Base-by-base conservation (phyloP, 169 alveolate species). In the Babesia caballi region DNA sequence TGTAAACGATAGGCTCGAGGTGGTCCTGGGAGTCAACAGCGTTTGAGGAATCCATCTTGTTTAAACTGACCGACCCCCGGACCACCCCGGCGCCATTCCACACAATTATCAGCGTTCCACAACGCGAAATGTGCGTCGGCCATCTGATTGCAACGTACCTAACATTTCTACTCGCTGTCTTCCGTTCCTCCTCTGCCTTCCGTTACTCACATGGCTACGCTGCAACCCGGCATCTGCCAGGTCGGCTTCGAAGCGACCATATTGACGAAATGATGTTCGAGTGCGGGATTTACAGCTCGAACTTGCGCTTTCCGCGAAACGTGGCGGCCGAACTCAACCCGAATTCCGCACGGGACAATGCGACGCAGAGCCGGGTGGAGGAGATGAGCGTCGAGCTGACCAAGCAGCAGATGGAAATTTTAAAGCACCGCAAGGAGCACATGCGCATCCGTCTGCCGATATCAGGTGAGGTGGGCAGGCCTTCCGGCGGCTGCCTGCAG, bases 201-300 rank as follows among this genome's bases (percentile, higher is more conserved):
- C 65, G 66, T 41, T 12, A 51, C 36, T 15, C 19, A 11, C 32
- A 41, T 30, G 58, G 66, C 12, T 57, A 5, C 49, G 50, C 57
- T 7, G 6, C 42, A 0, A 21, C 35, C 46, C 42, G 66, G 53
- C 40, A 56, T 0, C 0, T 12, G 1, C 53, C 53, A 17, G 65
- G 66, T 50, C 27, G 36, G 15, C 60, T 71, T 1, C 42, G 52
- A 33, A 71, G 72, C 56, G 77, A 80, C 27, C 77, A 59, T 72
- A 80, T 80, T 14, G 88, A 69, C 61, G 83, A 80, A n/a, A 80
- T 80, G 88, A 68, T 80, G 83, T 69, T 67, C 40, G 88, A 80
- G 32, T 80, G 88, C 38, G 88, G 53, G 30, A 70, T 80, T 8
- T 69, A 67, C 33, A 69, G 23, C 30, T 81, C 32, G 14, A 58